Evolutionary conservation across 2,329 filamentous ascomycete species (phyloP).

Genomic region (Beauveria sp.): DNA sequence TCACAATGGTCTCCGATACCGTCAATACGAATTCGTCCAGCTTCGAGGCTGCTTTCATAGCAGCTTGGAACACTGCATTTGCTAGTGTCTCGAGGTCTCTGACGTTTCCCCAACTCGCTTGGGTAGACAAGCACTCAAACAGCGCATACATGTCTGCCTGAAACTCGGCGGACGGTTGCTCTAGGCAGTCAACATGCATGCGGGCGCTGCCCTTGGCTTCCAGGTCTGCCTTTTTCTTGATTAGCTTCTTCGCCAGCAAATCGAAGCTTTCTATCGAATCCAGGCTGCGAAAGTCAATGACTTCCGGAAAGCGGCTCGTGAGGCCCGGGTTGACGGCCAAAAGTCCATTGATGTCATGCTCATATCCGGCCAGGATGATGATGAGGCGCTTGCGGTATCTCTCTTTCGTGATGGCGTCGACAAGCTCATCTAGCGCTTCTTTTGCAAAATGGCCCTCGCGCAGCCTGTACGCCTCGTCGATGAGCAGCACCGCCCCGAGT

Average conservation of each 20-base stretch:
- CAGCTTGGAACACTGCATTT: background rate
- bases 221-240: background rate
- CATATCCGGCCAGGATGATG: conserved; percentile 63
- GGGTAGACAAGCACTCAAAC: background rate
- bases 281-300: background rate
- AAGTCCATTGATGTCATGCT: conserved; percentile 55
- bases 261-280: background rate
- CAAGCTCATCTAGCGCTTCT: conserved; percentile 47
- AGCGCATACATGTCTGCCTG: background rate
- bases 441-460: conserved; percentile 47
- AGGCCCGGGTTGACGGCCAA: conserved; percentile 56
- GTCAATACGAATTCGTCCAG: background rate
- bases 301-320: conserved; percentile 51
- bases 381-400: conserved; percentile 51
- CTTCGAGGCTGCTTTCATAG: background rate
- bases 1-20: background rate
- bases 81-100: background rate
- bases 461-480: conserved; percentile 67
- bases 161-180: background rate
- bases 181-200: background rate
- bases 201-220: background rate
- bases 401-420: conserved; percentile 46
- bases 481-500: conserved; percentile 59
- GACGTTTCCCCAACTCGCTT: background rate
- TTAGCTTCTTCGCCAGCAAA: background rate